phyloP scores from a whole-genome alignment of 192 early-diverging fungal species.

The Fimicolochytrium jonesii region DNA sequence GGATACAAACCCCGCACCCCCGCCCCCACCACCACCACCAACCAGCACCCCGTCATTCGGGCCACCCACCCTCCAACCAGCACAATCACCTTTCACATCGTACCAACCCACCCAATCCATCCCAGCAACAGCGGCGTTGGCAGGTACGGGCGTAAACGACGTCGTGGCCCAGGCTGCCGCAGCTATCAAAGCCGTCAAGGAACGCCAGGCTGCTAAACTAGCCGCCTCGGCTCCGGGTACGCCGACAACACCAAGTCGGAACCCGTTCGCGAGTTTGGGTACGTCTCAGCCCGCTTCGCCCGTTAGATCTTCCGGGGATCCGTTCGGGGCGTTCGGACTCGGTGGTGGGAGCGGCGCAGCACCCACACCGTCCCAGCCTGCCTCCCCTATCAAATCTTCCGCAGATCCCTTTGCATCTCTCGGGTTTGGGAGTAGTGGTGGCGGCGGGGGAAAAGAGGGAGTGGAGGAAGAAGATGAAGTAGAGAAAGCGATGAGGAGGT shows the following conservation, averaged over 20 bases:
- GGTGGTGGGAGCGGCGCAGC: too few relatives aligned
- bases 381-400: not conserved
- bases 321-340: too few relatives aligned
- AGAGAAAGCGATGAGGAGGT: constrained; percentile 14
- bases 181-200: constrained; percentile 40
- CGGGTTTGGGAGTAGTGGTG: not conserved
- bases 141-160: constrained; percentile 37
- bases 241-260: not conserved
- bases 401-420: not conserved
- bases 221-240: constrained; percentile 1
- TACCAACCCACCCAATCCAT: constrained; percentile 8
- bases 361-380: not conserved
- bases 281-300: not conserved
- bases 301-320: too few relatives aligned
- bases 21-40: constrained; percentile 5
- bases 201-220: constrained; percentile 35
- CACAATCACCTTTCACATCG: too few relatives aligned
- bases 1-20: not conserved
- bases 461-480: constrained; percentile 22
- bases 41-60: too few relatives aligned
- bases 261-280: constrained; percentile 20
- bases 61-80: too few relatives aligned
- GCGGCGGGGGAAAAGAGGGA: not conserved
- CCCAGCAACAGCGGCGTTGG: not conserved
- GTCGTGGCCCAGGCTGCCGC: constrained; percentile 47